Evolutionary conservation across 441 rosid genomes (phyloP), one percentile per base, ranked within the genome.

Genomic region (Metrosideros polymorpha): DNA sequence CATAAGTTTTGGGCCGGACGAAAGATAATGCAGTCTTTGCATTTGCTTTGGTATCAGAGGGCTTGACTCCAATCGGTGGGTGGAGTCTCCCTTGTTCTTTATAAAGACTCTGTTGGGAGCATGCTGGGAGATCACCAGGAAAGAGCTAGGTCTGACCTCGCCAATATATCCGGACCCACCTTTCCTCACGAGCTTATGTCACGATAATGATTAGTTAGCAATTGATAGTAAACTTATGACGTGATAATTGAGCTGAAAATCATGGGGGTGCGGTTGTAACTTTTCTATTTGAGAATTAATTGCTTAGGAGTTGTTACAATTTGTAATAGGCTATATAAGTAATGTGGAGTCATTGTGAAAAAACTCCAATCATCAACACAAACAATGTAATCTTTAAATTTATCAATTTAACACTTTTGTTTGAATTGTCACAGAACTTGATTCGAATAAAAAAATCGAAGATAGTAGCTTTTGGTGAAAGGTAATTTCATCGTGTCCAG

Each of bases 1-100:
- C 0, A 19, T 6, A 29, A 29, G 6, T 30, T 30, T 63, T 32
- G 25, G 30, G 0, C 6, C 1, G 4, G 39, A 63, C 0, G 6
- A 32, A 32, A 17, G 0, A 18, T 63, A 32, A 19, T n/a, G 12
- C 59, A 27, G 3, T 0, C 1, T 12, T 57, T 57, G 63, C 63
- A 0, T 57, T 59, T 59, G 71, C 39, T 59, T 52, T 59, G 71
- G 71, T 15, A 59, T 29, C 14, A 59, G 71, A 59, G 14, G 32
- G 22, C 66, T 29, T 59, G 71, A 59, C n/a, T 7, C n/a, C n/a
- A n/a, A n/a, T n/a, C n/a, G n/a, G n/a, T n/a, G n/a, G n/a, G n/a
- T n/a, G n/a, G n/a, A n/a, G n/a, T n/a, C n/a, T n/a, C n/a, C n/a
- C n/a, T n/a, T n/a, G n/a, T n/a, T n/a, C n/a, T n/a, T n/a, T n/a